Conservation (phyloP, 495 filamentous ascomycete genomes). For the Extremus antarcticus region DNA sequence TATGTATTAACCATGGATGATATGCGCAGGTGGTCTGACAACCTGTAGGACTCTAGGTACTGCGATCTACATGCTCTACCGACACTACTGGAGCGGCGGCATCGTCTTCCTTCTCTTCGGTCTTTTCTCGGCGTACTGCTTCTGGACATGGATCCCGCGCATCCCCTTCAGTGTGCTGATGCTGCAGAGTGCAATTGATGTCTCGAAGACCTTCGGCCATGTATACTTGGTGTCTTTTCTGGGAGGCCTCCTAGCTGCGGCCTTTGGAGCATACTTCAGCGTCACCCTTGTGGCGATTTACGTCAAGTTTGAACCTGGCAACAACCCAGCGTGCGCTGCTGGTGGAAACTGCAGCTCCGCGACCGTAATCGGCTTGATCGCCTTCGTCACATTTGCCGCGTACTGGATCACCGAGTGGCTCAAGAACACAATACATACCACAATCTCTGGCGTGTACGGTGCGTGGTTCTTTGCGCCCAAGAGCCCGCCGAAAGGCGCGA, state of each 20-base stretch:
- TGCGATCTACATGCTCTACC: conserved; percentile 53
- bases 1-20: neutral
- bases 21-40: too few species aligned
- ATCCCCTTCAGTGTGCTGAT: conserved; percentile 87
- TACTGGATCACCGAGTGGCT: conserved; percentile 90
- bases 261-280: conserved; percentile 55
- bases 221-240: conserved; percentile 76
- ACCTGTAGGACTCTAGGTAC: conserved; percentile 36
- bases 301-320: conserved; percentile 62
- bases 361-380: conserved; percentile 72
- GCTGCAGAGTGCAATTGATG: conserved; percentile 78
- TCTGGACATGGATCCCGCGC: conserved; percentile 70
- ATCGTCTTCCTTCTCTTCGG: conserved; percentile 79
- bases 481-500: conserved; percentile 64
- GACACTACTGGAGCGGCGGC: conserved; percentile 66
- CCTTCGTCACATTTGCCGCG: conserved; percentile 78
- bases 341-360: conserved; percentile 59
- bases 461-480: conserved; percentile 79
- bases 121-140: conserved; percentile 68
- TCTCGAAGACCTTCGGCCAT: conserved; percentile 70
- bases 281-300: conserved; percentile 57
- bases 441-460: conserved; percentile 78
- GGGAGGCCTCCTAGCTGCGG: conserved; percentile 62
- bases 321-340: conserved; percentile 55
- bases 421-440: conserved; percentile 85